These are phyloP conservation scores for Bruguiera hainesii DNA, from an alignment of 441 rosid genomes.

Conservation along the genomic window DNA sequence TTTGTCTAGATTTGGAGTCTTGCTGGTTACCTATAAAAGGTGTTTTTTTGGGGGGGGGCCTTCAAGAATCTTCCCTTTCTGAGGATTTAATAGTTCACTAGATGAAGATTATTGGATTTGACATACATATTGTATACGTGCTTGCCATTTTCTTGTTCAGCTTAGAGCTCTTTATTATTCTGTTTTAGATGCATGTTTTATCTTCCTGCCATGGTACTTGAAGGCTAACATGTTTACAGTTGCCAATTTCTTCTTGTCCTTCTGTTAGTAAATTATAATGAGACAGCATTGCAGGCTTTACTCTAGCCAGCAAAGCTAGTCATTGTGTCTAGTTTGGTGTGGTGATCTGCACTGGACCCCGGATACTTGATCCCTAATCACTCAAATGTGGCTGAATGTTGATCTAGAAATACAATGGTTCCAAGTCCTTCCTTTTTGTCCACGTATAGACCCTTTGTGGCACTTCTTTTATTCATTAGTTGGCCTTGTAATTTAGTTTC, in stretches of 20 bases:
- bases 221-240: not conserved
- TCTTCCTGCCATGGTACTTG: not conserved
- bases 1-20: slow-evolving; percentile 25
- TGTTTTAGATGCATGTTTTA: not conserved
- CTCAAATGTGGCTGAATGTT: not conserved
- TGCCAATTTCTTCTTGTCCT: not conserved
- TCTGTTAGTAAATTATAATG: not conserved
- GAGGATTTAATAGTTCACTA: not conserved
- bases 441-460: not conserved
- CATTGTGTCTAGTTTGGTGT: slow-evolving; percentile 1
- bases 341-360: no score
- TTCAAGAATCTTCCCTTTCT: slow-evolving; percentile 28
- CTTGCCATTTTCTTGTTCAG: no score
- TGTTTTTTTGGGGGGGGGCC: slow-evolving; percentile 20
- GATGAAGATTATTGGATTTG: no score
- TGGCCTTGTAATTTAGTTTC: not conserved
- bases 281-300: not conserved
- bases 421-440: not conserved
- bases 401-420: not conserved
- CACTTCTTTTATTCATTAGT: not conserved
- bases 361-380: not conserved
- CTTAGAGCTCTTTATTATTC: no score
- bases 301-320: not conserved
- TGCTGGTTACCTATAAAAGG: slow-evolving; percentile 20
- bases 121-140: no score